Evolutionary conservation across 352 stramenopile species (phyloP).

Genomic region (Phytophthora pini): DNA sequence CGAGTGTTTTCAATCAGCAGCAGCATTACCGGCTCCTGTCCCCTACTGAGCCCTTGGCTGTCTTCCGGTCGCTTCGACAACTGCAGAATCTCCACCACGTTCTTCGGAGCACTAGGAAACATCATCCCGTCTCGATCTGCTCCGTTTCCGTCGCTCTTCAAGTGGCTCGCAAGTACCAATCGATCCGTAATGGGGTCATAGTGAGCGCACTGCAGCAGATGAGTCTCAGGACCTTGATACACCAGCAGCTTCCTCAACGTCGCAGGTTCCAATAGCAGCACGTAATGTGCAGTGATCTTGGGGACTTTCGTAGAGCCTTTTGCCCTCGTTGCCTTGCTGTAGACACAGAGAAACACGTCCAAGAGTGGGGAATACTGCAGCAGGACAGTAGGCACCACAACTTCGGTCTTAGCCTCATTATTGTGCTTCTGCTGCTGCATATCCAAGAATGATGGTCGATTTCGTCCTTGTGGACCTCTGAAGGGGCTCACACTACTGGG

Average conservation of each 20-base stretch:
- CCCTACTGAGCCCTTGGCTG: neutral
- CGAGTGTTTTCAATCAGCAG: slow-evolving; percentile 60
- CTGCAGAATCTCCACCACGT: slow-evolving; percentile 60
- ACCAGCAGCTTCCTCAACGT: slow-evolving; percentile 62
- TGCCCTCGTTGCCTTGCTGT: slow-evolving; percentile 28
- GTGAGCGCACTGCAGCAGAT: slow-evolving; percentile 49
- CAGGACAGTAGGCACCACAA: slow-evolving; percentile 29
- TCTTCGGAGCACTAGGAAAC: slow-evolving; percentile 34
- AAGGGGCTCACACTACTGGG: slow-evolving; percentile 3
- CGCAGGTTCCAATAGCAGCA: slow-evolving; percentile 70
- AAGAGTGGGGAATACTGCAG: slow-evolving; percentile 49
- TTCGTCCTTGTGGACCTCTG: slow-evolving; percentile 5
- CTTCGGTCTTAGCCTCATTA: slow-evolving; percentile 8
- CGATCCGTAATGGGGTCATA: slow-evolving; percentile 49
- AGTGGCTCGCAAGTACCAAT: slow-evolving; percentile 51
- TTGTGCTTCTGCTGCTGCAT: slow-evolving; percentile 16
- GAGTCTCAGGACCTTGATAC: slow-evolving; percentile 51
- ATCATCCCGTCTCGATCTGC: slow-evolving; percentile 3
- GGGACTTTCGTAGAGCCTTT: slow-evolving; percentile 9
- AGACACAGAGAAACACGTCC: slow-evolving; percentile 76
- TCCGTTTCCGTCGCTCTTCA: neutral
- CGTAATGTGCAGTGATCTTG: slow-evolving; percentile 35
- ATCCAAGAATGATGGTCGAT: slow-evolving; percentile 27
- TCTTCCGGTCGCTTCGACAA: slow-evolving; percentile 50
- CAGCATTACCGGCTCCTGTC: slow-evolving; percentile 32